Base-by-base conservation (phyloP, 139 green algal genomes). In the Coelastrella sp. region DNA sequence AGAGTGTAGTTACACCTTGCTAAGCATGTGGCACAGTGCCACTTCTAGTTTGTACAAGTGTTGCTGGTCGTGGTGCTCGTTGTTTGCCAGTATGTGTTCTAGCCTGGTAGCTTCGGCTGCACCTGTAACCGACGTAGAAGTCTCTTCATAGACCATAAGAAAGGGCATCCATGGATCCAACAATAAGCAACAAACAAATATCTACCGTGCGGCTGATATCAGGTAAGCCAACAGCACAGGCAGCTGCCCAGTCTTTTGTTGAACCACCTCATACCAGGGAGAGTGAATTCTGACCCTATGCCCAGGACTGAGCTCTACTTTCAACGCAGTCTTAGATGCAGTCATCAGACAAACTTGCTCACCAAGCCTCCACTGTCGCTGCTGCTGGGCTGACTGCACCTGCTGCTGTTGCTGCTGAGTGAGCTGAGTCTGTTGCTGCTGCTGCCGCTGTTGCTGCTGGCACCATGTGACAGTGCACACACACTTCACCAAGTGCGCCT, bases 401-500 rank as follows among this genome's bases (percentile, higher is more conserved):
- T 79, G 69, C 35, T 76, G 69, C 69, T 17, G 69, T 48, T 60
- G 69, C 53, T 51, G 53, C 53, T 48, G 40, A 25, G 25, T 38
- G 40, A 35, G 21, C 23, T 35, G 75, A 21, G 23, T 21, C 23
- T 5, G 21, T 9, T 53, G 34, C 53, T 51, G 75, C 35, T 82
- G 75, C 48, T 67, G 48, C 73, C 67, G 73, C 50, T 67, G 48
- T 41, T 67, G 73, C 35, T 40, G 51, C 32, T 71, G 75, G 1
- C 23, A 37, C 5, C 13, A 3, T 11, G 25, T 60, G 6, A 82
- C 75, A 30, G 9, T 69, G 53, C 75, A 82, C 34, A 51, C 35
- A 53, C 75, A 82, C 35, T 82, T 82, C 8, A 69, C 53, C 53
- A 82, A 4, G 35, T 82, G 51, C 5, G 75, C 75, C 53, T 82